These are phyloP conservation scores for Piper betle DNA, from an alignment of 164 flowering plant genomes.

Conservation along the genomic window DNA sequence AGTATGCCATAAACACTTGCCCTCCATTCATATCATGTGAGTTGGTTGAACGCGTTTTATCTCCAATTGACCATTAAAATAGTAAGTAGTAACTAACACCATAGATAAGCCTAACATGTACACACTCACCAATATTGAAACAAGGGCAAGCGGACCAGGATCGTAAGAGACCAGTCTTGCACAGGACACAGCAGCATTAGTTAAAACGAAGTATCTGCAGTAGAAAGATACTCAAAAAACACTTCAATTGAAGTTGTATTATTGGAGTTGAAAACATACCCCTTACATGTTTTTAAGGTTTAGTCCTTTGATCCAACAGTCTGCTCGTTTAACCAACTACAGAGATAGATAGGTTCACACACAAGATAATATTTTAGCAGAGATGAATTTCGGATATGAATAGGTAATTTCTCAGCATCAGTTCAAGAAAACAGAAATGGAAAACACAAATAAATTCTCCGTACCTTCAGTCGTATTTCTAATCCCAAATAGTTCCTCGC, in stretches of 20 bases:
- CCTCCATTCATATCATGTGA: too few relatives aligned
- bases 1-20: too few relatives aligned
- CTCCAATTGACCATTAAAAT: not conserved
- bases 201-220: constrained; percentile 73
- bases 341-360: not conserved
- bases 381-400: not conserved
- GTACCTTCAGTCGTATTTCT: constrained; percentile 81
- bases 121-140: constrained; percentile 70
- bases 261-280: constrained; percentile 3
- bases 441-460: constrained; percentile 4
- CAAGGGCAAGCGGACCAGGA: constrained; percentile 72
- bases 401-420: too few relatives aligned
- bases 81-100: not conserved
- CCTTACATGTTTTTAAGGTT: constrained; percentile 63
- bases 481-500: constrained; percentile 73
- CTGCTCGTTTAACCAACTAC: constrained; percentile 79
- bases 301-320: constrained; percentile 66
- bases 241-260: too few relatives aligned
- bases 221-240: constrained; percentile 1
- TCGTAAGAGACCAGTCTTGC: constrained; percentile 52
- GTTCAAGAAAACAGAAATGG: not conserved
- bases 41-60: not conserved
- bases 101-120: not conserved
- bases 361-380: not conserved
- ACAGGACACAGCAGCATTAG: constrained; percentile 79